Evolutionary conservation across 2,329 filamentous ascomycete species (phyloP), one percentile per base, ranked within the genome.

Genomic region (Alternaria arbusti): DNA sequence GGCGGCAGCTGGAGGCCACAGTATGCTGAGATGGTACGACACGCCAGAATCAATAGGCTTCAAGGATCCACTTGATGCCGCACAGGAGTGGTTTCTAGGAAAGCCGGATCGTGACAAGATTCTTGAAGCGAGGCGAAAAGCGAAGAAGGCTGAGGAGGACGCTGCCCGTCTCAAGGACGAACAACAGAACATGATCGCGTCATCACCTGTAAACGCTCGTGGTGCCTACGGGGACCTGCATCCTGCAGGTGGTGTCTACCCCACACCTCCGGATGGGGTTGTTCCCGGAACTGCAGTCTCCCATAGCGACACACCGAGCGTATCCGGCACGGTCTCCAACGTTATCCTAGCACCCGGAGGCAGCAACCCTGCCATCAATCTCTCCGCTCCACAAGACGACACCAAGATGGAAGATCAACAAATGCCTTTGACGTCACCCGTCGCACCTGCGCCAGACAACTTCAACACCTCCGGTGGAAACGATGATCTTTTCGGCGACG

Each of bases 401-500:
- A 61, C 56, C 5, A 58, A 65, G 4, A 51, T 56, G 23, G 74
- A 77, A 7, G 60, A 61, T n/a, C 61, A 66, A n/a, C 68, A 71
- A 17, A 66, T 70, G 15, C 56, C 68, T 44, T 59, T 57, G 8
- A 73, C 74, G 4, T 77, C 75, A 12, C 76, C 76, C 0, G 66
- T 67, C 8, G 57, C 72, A 22, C 65, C 72, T 6, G 61, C 63
- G 2, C 64, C 69, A 12, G 74, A 80, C 12, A 66, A 71, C 2
- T 73, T 73, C 26, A 65, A 71, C 13, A 54, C 69, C 3, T 65
- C 70, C 15, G 71, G 65, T 22, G 69, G 66, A 30, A 75, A 79
- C 54, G 87, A 89, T 64, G 87, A 90, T 70, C 81, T 93, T 6
- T 92, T 92, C 72, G 71, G 66, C 49, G 90, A 92, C 58, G 90